Evolutionary conservation across 805 yeast species (phyloP).

Genomic region (Osmozyma mogii): DNA sequence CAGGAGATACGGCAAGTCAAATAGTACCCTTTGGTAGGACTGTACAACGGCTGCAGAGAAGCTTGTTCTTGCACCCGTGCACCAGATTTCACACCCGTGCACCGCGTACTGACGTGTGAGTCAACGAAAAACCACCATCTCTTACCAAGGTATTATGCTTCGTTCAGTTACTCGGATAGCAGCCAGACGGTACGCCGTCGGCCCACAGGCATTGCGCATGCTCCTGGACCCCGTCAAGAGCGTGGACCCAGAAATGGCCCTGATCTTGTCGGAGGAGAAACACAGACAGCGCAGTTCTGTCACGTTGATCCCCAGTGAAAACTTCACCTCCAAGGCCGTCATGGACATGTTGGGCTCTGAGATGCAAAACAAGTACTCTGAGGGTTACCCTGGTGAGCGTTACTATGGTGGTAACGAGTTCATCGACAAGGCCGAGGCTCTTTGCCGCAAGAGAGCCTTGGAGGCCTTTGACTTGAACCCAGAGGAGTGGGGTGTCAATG

Average conservation of each 20-base stretch:
- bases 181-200: no score
- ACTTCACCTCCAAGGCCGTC: constrained; percentile 91
- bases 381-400: constrained; percentile 97
- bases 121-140: no score
- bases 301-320: constrained; percentile 90
- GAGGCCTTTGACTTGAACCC: constrained; percentile 72
- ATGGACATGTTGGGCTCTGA: constrained; percentile 92
- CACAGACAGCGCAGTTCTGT: constrained; percentile 86
- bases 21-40: no score
- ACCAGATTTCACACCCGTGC: no score
- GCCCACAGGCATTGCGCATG: no score
- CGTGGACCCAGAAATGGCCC: constrained; percentile 86
- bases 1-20: no score
- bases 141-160: no score
- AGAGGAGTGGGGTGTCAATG: constrained; percentile 94
- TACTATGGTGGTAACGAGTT: constrained; percentile 97
- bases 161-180: no score
- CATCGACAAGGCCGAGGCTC: constrained; percentile 82
- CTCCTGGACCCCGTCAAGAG: no score
- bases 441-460: constrained; percentile 89
- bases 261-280: constrained; percentile 68
- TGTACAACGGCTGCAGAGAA: no score
- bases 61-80: no score
- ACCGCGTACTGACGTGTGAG: no score
- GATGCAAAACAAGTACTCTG: constrained; percentile 96